These are phyloP conservation scores for Nakazawaea populi DNA, from an alignment of 805 yeast species.

Conservation along the genomic window DNA sequence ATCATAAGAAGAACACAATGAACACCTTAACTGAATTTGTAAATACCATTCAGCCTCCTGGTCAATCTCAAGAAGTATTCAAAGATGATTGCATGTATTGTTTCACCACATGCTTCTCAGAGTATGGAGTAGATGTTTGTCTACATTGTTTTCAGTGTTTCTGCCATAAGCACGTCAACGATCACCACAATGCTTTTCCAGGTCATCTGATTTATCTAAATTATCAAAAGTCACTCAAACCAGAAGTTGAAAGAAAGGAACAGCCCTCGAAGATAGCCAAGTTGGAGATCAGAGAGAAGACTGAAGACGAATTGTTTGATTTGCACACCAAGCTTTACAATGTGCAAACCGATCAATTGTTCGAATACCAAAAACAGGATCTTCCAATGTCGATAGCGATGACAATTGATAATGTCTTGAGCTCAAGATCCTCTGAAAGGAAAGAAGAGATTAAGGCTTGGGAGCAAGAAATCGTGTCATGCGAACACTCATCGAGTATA, in stretches of 20 bases:
- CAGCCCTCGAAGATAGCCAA: slow-evolving; percentile 47
- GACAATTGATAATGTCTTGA: slow-evolving; percentile 39
- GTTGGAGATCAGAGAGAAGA: slow-evolving; percentile 58
- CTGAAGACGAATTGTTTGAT: slow-evolving; percentile 60
- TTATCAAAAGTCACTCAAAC: slow-evolving; percentile 46
- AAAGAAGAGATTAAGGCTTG: slow-evolving; percentile 79
- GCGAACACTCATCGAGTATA: slow-evolving; percentile 66
- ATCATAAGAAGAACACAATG: background rate
- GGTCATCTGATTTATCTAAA: slow-evolving; percentile 58
- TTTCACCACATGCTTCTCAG: slow-evolving; percentile 59
- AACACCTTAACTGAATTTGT: background rate
- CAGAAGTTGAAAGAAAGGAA: slow-evolving; percentile 23
- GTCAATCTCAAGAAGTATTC: slow-evolving; percentile 40
- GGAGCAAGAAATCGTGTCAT: slow-evolving; percentile 82
- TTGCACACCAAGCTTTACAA: slow-evolving; percentile 35
- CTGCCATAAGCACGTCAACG: slow-evolving; percentile 51
- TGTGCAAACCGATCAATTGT: slow-evolving; percentile 21
- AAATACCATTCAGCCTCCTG: slow-evolving; percentile 16
- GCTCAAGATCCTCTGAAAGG: slow-evolving; percentile 52
- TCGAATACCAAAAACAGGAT: slow-evolving; percentile 23
- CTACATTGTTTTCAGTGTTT: slow-evolving; percentile 69
- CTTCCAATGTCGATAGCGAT: slow-evolving; percentile 23
- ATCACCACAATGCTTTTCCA: slow-evolving; percentile 43
- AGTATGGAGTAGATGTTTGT: slow-evolving; percentile 68
- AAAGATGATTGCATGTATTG: slow-evolving; percentile 91